phyloP scores from a whole-genome alignment of 805 yeast species.

The Saccharomycopsis amapae region DNA sequence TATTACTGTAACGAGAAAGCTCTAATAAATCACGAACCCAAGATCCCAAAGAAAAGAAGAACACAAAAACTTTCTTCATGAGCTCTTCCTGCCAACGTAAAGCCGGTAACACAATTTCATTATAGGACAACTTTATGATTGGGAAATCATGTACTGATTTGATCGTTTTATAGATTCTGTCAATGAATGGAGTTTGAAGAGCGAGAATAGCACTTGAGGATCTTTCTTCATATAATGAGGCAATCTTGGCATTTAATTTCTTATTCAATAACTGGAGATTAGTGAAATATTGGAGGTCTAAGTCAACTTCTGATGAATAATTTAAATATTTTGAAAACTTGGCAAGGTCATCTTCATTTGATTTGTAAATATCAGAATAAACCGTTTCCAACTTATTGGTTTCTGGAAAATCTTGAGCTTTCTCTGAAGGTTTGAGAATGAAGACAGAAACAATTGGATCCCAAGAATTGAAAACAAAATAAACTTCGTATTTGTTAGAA shows the following conservation, averaged over 20 bases:
- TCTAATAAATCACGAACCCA: constrained; percentile 64
- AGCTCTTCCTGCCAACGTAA: constrained; percentile 75
- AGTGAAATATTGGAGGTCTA: constrained; percentile 49
- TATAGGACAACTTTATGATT: constrained; percentile 49
- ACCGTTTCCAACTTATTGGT: constrained; percentile 40
- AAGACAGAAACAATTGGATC: constrained; percentile 42
- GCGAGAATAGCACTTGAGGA: constrained; percentile 59
- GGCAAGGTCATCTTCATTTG: constrained; percentile 40
- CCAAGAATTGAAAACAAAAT: constrained; percentile 61
- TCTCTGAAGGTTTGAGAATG: constrained; percentile 59
- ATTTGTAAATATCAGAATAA: constrained; percentile 46
- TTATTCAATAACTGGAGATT: constrained; percentile 50
- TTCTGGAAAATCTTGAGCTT: constrained; percentile 56
- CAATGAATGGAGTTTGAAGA: constrained; percentile 63
- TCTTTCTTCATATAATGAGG: constrained; percentile 55
- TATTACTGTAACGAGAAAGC: constrained; percentile 62
- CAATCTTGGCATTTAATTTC: constrained; percentile 46
- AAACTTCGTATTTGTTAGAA: constrained; percentile 71
- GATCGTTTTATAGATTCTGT: constrained; percentile 40
- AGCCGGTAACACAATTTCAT: constrained; percentile 59
- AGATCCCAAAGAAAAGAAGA: constrained; percentile 62
- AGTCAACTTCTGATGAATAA: constrained; percentile 31
- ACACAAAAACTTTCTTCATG: constrained; percentile 58
- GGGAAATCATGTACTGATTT: constrained; percentile 52
- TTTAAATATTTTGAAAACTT: constrained; percentile 38